Evolutionary conservation across 2,329 filamentous ascomycete species (phyloP), one percentile per base, ranked within the genome.

Genomic region (Aspergillus sp.): DNA sequence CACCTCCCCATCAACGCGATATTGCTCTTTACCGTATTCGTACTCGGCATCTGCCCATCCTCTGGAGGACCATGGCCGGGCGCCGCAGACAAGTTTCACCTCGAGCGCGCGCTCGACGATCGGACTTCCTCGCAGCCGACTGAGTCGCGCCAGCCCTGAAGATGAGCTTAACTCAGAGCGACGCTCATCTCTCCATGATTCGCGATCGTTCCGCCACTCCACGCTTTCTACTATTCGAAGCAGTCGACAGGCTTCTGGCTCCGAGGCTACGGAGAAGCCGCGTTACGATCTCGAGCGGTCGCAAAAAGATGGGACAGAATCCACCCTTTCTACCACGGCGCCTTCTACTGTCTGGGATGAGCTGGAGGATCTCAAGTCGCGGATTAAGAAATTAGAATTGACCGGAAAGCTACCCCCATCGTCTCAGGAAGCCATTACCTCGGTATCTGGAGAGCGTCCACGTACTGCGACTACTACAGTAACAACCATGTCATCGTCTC

Each of bases 291-390:
- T 63, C n/a, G 76, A 79, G 25, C 75, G 72, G 55, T 55, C 76
- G 31, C 72, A 74, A 56, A 69, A 73, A 22, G 89, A 93, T 70
- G 89, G 89, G 8, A 93, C 92, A 0, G 92, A 95, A 70, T 98
- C 95, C 0, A 94, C 91, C 0, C 84, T 91, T 38, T 98, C 95
- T 0, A 95, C 92, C 0, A 93, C 90, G 1, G 92, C 92, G 1
- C 92, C 93, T 13, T 96, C 93, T 2, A 97, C 93, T 0, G 92
- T 99, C 3, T 99, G 95, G 95, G 95, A 98, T 74, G 95, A 99
- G 77, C 80, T 99, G 30, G 95, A 98, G 69, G 95, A 98, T 66
- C 81, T 99, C 51, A 98, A 98, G 76, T 95, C 92, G 46, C 88
- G 95, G 31, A 97, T 99, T 69, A 89, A 92, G 69, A 91, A 92